Base-by-base conservation (phyloP, 108 stramenopile species). In the Schizochytrium sp. region DNA sequence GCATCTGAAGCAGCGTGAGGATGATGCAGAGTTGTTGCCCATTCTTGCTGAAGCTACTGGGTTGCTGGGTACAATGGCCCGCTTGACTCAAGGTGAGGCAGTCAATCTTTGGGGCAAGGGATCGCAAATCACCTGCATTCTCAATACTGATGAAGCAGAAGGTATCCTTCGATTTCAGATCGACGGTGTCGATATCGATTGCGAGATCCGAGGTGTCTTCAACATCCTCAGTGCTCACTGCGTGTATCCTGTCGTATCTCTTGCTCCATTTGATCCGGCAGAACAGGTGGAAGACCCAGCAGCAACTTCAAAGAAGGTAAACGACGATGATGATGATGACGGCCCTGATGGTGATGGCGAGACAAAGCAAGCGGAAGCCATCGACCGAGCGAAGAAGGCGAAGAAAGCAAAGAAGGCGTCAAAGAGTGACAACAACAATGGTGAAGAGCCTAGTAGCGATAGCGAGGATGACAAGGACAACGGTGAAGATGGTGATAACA, bases 261-360 rank as follows among this genome's bases (percentile, higher is more conserved):
- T 90, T 13, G 53, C 72, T 4, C 90, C 90, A 0, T 88, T 55
- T 19, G 90, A 90, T 40, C 47, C 76, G 55, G 50, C 76, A 83
- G 76, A 40, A 83, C 3, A 10, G 47, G 76, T 38, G 5, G 76
- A 83, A 41, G 15, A 72, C 40, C 72, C 12, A 7, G 72, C 13
- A 38, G 13, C 72, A 41, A 41, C 40, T 15, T 19, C 17, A 60
- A 60, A 17, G 19, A 60, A 49, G n/a, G 3, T 5, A 53, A 17
- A 49, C 76, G 76, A 55, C 1, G 28, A 83, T n/a, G 50, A 49
- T 7, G 45, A 50, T 19, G 53, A 1, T 38, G 28, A 60, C n/a
- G 50, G 55, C 49, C 28, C 5, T 19, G 50, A 4, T 50, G 46
- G 13, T 1, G 5, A 19, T 17, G 76, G 59, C 28, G 89, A 72